Evolutionary conservation across 2,329 filamentous ascomycete genomes (phyloP).

Genomic region (Blastomyces gilchristii): DNA sequence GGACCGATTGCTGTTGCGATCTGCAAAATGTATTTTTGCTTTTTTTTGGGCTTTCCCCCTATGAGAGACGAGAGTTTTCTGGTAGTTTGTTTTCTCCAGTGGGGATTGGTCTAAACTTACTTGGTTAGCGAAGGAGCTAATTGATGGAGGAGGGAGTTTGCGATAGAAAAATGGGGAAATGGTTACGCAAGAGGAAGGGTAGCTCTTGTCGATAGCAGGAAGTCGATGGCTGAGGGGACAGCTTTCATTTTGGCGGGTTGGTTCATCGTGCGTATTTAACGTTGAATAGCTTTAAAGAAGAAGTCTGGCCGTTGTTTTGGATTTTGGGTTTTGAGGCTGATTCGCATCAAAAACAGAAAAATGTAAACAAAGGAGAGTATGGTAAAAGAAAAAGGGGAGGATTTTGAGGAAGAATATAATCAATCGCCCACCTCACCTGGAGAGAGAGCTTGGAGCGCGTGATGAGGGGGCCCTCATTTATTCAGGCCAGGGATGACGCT

Average conservation of each 20-base stretch:
- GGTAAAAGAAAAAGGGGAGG: not conserved
- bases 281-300: not conserved
- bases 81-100: not conserved
- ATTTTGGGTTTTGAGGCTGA: not conserved
- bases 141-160: not conserved
- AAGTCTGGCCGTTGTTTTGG: not conserved
- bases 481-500: not conserved
- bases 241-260: not conserved
- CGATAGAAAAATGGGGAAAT: not conserved
- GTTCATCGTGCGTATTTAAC: not conserved
- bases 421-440: too few species aligned
- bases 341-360: not conserved
- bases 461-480: not conserved
- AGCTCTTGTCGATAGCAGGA: not conserved
- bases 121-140: not conserved
- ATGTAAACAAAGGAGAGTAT: not conserved
- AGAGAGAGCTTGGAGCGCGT: not conserved
- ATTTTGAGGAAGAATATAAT: not conserved
- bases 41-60: not conserved
- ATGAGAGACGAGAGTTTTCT: not conserved
- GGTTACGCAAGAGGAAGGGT: not conserved
- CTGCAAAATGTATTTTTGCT: not conserved
- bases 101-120: not conserved
- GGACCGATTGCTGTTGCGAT: not conserved
- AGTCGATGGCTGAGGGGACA: not conserved